Percentiles rank a stretch among this genome's conserved stretches.
phyloP scores from a whole-genome alignment of 2,329 filamentous ascomycete species.

The Leptographium radiaticola region DNA sequence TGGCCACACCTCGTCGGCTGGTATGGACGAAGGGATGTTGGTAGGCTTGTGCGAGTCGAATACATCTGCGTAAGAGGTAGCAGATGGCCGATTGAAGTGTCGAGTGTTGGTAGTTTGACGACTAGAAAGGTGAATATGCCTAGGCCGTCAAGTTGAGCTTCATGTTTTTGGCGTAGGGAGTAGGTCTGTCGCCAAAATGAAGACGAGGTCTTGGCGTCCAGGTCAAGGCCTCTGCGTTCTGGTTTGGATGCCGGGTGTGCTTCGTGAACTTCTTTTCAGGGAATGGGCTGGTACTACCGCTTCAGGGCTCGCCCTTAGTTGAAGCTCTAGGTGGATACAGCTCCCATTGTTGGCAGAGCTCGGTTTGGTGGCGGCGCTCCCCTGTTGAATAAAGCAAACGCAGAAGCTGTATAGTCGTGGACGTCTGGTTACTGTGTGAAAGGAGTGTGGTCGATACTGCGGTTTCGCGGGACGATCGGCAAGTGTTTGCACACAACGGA shows the following conservation, averaged over 20 bases:
- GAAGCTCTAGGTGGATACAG: background rate
- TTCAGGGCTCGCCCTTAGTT: background rate
- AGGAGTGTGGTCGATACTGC: no score
- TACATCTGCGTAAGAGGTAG: slow-evolving; percentile 12
- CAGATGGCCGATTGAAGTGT: background rate
- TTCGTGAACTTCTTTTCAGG: no score
- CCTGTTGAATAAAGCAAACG: background rate
- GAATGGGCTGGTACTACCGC: background rate
- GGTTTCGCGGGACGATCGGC: no score
- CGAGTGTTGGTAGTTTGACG: background rate
- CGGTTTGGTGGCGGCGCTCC: background rate
- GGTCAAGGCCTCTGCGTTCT: background rate
- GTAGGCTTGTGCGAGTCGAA: slow-evolving; percentile 12
- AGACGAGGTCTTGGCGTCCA: background rate
- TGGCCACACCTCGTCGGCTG: background rate
- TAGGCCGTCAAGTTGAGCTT: background rate
- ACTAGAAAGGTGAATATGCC: background rate
- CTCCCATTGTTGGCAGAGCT: background rate
- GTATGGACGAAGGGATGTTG: slow-evolving; percentile 3
- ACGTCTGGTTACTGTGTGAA: background rate
- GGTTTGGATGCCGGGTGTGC: background rate
- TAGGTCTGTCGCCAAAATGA: background rate
- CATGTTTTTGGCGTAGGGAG: background rate
- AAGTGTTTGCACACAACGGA: no score
- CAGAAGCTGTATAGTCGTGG: background rate